phyloP scores from a whole-genome alignment of 257 asterid species.

The Nicotiana obtusifolia region DNA sequence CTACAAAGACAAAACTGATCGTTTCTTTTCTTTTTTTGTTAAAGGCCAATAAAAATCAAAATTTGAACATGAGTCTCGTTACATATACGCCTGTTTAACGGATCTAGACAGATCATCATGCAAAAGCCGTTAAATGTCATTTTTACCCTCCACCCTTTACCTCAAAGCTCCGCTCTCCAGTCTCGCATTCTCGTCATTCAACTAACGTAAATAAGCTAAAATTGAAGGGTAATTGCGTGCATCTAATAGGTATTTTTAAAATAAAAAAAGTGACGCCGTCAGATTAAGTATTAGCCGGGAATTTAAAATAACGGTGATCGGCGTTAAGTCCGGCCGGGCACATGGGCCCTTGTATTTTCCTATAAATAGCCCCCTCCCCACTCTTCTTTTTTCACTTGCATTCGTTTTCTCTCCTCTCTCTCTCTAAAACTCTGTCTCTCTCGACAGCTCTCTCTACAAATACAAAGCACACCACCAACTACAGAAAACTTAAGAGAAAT shows the following conservation, averaged over 20 bases:
- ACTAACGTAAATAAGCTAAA: neutral
- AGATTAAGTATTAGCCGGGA: neutral
- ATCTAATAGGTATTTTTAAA: neutral
- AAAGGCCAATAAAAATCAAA: neutral
- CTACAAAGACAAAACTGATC: too few species aligned
- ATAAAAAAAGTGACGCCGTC: neutral
- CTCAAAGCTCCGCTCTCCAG: neutral
- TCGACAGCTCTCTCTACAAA: neutral
- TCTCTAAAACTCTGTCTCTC: neutral
- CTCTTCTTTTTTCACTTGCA: neutral
- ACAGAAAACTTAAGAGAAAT: neutral
- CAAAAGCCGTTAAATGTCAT: neutral
- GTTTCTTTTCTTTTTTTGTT: neutral
- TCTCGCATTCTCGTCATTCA: neutral
- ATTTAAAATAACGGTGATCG: neutral
- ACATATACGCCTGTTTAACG: neutral
- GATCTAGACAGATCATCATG: neutral
- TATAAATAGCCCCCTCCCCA: neutral
- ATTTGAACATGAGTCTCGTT: neutral
- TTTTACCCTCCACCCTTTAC: neutral
- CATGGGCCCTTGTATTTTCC: constrained; percentile 6
- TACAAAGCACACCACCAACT: neutral
- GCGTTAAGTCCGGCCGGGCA: constrained; percentile 1
- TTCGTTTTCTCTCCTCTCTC: neutral
- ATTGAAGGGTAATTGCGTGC: neutral